A percentile compares a stretch with the other conserved stretches of the same genome.
phyloP scores from a whole-genome alignment of 2,329 filamentous ascomycete genomes.

The Chalara sp. region DNA sequence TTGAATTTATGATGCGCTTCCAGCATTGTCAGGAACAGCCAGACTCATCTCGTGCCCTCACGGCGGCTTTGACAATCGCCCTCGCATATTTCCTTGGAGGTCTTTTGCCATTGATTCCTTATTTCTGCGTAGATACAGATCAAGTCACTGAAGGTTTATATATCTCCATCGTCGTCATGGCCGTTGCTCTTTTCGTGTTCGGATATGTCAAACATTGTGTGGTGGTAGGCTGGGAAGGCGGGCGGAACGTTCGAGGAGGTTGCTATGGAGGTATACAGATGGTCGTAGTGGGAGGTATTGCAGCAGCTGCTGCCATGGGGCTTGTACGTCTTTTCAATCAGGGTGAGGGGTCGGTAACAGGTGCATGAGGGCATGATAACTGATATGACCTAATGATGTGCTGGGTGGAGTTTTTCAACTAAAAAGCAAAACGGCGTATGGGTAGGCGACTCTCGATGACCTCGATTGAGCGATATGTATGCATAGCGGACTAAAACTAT shows the following conservation, averaged over 20 bases:
- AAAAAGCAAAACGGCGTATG: too few species aligned
- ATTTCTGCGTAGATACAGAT: constrained; percentile 38
- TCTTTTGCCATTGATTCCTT: constrained; percentile 48
- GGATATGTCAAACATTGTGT: constrained; percentile 58
- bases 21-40: constrained; percentile 26
- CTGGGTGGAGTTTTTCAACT: too few species aligned
- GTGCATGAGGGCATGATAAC: neutral
- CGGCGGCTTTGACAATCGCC: constrained; percentile 47
- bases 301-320: constrained; percentile 33
- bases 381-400: neutral
- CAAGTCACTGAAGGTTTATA: constrained; percentile 42
- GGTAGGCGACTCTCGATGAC: too few species aligned
- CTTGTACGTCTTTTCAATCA: constrained; percentile 27
- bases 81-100: constrained; percentile 50
- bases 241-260: constrained; percentile 18
- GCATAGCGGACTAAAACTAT: too few species aligned
- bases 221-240: constrained; percentile 32
- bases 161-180: constrained; percentile 54
- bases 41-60: constrained; percentile 24
- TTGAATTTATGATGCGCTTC: constrained; percentile 34
- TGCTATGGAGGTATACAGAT: constrained; percentile 32
- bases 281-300: constrained; percentile 32
- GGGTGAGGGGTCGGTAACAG: constrained; percentile 7
- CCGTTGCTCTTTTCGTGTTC: constrained; percentile 53
- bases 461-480: too few species aligned